These are phyloP conservation scores for Panicum miliaceum DNA, from an alignment of 176 grass and related monocot species.

Conservation along the genomic window DNA sequence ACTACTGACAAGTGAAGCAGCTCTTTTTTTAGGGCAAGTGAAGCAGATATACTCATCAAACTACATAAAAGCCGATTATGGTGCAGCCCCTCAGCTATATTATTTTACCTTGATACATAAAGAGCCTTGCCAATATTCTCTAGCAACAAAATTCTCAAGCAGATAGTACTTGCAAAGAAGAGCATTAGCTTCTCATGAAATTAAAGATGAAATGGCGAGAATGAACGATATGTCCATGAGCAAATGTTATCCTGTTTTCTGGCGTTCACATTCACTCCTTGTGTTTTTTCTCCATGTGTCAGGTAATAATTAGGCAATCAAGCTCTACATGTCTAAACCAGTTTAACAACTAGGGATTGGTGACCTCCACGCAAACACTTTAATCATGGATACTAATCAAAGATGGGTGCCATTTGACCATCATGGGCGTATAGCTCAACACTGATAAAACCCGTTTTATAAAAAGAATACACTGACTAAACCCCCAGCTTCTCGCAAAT, in stretches of 20 bases:
- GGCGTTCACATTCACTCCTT: not conserved
- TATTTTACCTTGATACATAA: not conserved
- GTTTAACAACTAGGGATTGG: not conserved
- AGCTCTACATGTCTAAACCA: not conserved
- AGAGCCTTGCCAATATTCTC: not conserved
- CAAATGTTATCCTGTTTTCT: not conserved
- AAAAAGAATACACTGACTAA: not conserved
- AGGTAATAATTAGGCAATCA: not conserved
- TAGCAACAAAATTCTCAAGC: slow-evolving; percentile 11
- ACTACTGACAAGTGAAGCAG: not conserved
- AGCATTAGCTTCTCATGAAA: not conserved
- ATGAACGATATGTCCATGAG: not conserved
- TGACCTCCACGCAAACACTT: not conserved
- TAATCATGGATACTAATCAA: not conserved
- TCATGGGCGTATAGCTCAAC: not conserved
- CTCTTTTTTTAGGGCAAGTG: too few species aligned
- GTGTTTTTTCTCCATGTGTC: not conserved
- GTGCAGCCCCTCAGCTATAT: not conserved
- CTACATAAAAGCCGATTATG: not conserved
- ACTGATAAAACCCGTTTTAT: not conserved
- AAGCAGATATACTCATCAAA: slow-evolving; percentile 9
- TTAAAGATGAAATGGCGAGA: not conserved
- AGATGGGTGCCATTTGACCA: not conserved
- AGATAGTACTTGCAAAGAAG: not conserved
- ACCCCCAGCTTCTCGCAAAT: not conserved